Evolutionary conservation across 306 rosid species (phyloP).

Genomic region (Erythrophleum fordii): DNA sequence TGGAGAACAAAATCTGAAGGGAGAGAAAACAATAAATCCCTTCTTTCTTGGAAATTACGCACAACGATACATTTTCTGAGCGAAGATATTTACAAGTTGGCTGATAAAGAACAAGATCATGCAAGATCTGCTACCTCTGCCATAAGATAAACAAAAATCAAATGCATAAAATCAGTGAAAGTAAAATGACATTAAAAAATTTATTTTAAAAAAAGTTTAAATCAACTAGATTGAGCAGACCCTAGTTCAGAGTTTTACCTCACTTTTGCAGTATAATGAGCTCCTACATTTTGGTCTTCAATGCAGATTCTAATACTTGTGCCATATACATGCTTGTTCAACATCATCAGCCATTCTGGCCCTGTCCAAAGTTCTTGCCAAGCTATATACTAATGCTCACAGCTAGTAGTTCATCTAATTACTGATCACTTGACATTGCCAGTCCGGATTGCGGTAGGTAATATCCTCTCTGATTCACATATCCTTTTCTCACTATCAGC

Average conservation of each 20-base stretch:
- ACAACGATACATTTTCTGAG: slow-evolving; percentile 37
- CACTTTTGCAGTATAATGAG: slow-evolving; percentile 34
- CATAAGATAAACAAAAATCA: slow-evolving; percentile 22
- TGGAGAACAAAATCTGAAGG: slow-evolving; percentile 31
- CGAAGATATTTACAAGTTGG: slow-evolving; percentile 46
- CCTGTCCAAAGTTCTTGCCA: slow-evolving; percentile 28
- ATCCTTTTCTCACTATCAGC: slow-evolving; percentile 64
- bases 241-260: slow-evolving; percentile 34
- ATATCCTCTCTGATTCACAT: slow-evolving; percentile 52
- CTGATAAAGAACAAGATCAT: slow-evolving; percentile 37
- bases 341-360: slow-evolving; percentile 35
- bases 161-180: not conserved
- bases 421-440: slow-evolving; percentile 56
- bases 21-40: slow-evolving; percentile 27
- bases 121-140: slow-evolving; percentile 41
- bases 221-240: not conserved
- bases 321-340: slow-evolving; percentile 36
- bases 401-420: slow-evolving; percentile 23
- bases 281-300: slow-evolving; percentile 24
- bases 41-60: slow-evolving; percentile 30
- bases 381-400: slow-evolving; percentile 33
- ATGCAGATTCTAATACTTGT: slow-evolving; percentile 28
- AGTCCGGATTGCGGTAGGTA: slow-evolving; percentile 51
- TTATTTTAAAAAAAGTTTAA: no score
- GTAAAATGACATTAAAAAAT: not conserved